Conservation (phyloP, 208 protist genomes). For the Naegleria fowleri region DNA sequence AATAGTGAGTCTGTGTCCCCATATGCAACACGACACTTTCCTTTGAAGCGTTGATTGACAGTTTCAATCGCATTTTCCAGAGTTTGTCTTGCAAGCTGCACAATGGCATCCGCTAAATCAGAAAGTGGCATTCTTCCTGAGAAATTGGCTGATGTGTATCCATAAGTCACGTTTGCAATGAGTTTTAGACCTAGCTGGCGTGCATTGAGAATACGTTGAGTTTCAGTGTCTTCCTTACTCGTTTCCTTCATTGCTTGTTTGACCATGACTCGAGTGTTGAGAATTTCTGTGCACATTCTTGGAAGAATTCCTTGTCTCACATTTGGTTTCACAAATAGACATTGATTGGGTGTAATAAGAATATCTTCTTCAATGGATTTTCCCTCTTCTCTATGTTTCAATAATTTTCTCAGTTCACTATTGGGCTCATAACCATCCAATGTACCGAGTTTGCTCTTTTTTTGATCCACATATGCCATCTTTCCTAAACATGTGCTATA, state of each 20-base stretch:
- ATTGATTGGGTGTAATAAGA: conserved; percentile 35
- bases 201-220: conserved; percentile 52
- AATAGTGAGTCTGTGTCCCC: conserved; percentile 74
- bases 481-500: conserved; percentile 72
- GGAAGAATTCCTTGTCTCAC: conserved; percentile 34
- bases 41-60: conserved; percentile 20
- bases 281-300: conserved; percentile 38
- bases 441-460: conserved; percentile 33
- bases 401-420: conserved; percentile 14
- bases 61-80: conserved; percentile 51
- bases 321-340: conserved; percentile 29
- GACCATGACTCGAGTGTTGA: conserved; percentile 35
- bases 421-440: conserved; percentile 29
- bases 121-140: conserved; percentile 77
- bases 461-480: conserved; percentile 17
- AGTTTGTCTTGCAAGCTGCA: conserved; percentile 61
- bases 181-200: conserved; percentile 72
- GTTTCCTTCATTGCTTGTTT: conserved; percentile 32
- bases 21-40: conserved; percentile 59
- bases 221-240: conserved; percentile 27
- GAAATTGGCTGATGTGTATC: conserved; percentile 69
- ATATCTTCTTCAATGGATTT: conserved; percentile 27
- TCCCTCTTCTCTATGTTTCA: background rate
- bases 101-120: conserved; percentile 69
- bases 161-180: conserved; percentile 80